Base-by-base conservation (phyloP, 306 rosid species). In the Castanopsis chinensis region DNA sequence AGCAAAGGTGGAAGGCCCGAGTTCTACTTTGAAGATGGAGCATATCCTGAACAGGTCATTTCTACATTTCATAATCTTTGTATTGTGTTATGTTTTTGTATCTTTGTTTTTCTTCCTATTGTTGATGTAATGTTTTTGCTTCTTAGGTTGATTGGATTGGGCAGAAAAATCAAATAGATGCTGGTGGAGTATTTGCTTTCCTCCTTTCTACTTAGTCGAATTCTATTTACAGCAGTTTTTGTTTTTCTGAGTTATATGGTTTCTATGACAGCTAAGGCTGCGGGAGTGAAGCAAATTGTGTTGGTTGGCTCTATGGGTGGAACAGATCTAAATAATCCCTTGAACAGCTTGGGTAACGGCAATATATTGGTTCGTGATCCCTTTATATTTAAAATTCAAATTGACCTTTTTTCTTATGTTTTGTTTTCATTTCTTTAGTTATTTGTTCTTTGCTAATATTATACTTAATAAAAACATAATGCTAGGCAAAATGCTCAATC, bases 251-350 rank as follows among this genome's bases (percentile, higher is more conserved):
- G 32, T 61, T 23, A 9, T 56, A 72, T 63, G 56, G 20, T 76
- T 49, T 28, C 35, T 75, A 21, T 81, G 77, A 80, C 94, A 95
- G 98, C 99, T 63, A 91, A 89, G 89, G 95, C 91, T 81, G 96
- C 91, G 1, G 99, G 99, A 65, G 98, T 90, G 83, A 92, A 91
- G 86, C 99, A 95, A 45, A 91, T 95, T 74, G 97, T 95, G 91
- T 83, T 95, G 85, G 92, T 95, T 75, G 98, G 98, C 53, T 95
- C 99, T 52, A 92, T 95, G 99, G 98, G 98, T 51, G 99, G 99
- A 76, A 94, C 94, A 43, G 88, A 91, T 78, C 85, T 73, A 9
- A 90, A 86, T 80, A 86, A 92, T 79, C 97, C 97, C 74, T 78
- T 95, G 88, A 95, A 95, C 86, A 85, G 79, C 74, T 83, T 95